These are phyloP conservation scores for Penicillium cosmopolitanum DNA, from an alignment of 495 filamentous ascomycete genomes.

Conservation along the genomic window DNA sequence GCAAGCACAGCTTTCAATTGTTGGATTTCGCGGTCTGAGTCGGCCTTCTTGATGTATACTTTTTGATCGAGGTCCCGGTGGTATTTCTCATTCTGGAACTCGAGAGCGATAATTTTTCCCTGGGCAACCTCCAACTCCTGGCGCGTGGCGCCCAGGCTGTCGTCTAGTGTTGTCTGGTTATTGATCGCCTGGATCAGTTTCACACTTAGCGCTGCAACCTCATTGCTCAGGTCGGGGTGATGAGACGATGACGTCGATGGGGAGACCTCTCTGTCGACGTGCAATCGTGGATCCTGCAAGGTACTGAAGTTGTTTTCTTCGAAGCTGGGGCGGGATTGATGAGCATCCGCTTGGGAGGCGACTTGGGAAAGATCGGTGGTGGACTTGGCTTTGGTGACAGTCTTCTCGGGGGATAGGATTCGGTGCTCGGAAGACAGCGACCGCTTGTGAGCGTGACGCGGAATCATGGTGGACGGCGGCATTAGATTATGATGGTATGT, in stretches of 20 bases:
- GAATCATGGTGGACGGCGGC: slow-evolving; percentile 48
- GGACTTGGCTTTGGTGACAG: slow-evolving; percentile 48
- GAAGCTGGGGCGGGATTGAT: slow-evolving; percentile 13
- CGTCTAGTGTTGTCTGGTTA: slow-evolving; percentile 90
- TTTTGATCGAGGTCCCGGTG: slow-evolving; percentile 71
- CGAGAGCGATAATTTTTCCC: slow-evolving; percentile 67
- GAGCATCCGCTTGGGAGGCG: slow-evolving; percentile 14
- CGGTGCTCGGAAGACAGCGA: slow-evolving; percentile 48
- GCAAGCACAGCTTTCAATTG: slow-evolving; percentile 67
- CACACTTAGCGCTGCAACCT: slow-evolving; percentile 88
- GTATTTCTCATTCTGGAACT: slow-evolving; percentile 69
- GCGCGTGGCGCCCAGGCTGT: slow-evolving; percentile 78
- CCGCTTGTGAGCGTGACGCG: slow-evolving; percentile 46
- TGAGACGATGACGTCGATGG: slow-evolving; percentile 48
- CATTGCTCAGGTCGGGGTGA: slow-evolving; percentile 81
- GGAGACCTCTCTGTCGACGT: slow-evolving; percentile 38
- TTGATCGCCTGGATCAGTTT: slow-evolving; percentile 98
- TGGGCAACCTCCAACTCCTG: slow-evolving; percentile 81
- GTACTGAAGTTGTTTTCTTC: slow-evolving; percentile 53
- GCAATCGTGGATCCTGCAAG: slow-evolving; percentile 53
- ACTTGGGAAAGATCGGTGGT: slow-evolving; percentile 44
- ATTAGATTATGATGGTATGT: slow-evolving; percentile 45
- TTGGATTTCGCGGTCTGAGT: slow-evolving; percentile 70
- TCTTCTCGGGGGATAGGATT: slow-evolving; percentile 43
- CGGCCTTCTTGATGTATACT: slow-evolving; percentile 68